These are phyloP conservation scores for Linum lewisii DNA, from an alignment of 345 rosid species.

Conservation along the genomic window DNA sequence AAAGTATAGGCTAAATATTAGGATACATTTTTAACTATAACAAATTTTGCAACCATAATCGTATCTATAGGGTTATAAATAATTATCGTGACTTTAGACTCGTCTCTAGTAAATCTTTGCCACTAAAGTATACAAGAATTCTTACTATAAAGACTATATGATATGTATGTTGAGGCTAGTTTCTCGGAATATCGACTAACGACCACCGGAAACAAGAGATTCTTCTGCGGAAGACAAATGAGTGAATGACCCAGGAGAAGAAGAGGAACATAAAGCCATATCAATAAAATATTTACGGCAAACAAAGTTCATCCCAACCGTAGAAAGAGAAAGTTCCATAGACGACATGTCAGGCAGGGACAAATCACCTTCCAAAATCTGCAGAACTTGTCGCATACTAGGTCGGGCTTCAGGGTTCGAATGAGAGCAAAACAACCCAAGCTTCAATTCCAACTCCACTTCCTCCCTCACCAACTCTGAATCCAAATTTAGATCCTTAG, in stretches of 20 bases:
- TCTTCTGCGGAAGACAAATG: constrained; percentile 32
- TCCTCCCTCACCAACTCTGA: constrained; percentile 40
- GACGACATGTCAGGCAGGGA: constrained; percentile 1
- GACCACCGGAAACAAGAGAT: constrained; percentile 50
- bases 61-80: too few relatives aligned
- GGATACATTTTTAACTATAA: too few relatives aligned
- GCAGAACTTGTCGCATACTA: constrained; percentile 1
- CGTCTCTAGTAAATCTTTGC: too few relatives aligned
- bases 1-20: too few relatives aligned
- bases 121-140: too few relatives aligned
- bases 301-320: constrained; percentile 24
- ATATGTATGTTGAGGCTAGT: too few relatives aligned
- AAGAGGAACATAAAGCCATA: constrained; percentile 27
- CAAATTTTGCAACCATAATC: too few relatives aligned
- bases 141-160: too few relatives aligned
- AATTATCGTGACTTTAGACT: too few relatives aligned
- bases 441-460: constrained; percentile 12
- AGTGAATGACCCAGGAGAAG: constrained; percentile 27
- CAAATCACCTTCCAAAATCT: background rate
- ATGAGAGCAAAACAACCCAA: background rate
- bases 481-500: constrained; percentile 24
- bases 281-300: constrained; percentile 35
- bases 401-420: constrained; percentile 1
- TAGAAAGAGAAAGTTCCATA: constrained; percentile 19
- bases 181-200: constrained; percentile 18